Percentiles rank a stretch among this genome's conserved stretches.
phyloP scores from a whole-genome alignment of 495 filamentous ascomycete genomes.

The Sporormia fimetaria region DNA sequence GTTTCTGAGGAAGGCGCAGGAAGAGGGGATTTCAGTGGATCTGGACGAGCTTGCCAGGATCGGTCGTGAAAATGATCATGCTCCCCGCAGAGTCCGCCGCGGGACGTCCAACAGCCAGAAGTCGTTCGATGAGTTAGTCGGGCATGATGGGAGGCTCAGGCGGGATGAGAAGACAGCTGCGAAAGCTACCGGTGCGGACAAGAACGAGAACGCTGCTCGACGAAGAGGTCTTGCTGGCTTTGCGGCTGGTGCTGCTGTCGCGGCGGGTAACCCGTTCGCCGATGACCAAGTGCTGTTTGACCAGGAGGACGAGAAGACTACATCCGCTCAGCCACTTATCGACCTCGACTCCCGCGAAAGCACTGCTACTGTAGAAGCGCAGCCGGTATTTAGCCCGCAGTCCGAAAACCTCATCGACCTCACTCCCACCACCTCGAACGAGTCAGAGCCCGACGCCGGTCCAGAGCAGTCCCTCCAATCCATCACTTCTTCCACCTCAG shows the following conservation, averaged over 20 bases:
- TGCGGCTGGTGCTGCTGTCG: constrained; percentile 38
- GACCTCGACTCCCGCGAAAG: constrained; percentile 21
- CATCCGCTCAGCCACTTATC: constrained; percentile 8
- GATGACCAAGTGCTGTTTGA: constrained; percentile 38
- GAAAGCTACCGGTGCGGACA: constrained; percentile 39
- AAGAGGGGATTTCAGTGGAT: constrained; percentile 37
- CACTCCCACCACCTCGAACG: constrained; percentile 1
- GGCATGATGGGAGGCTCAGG: constrained; percentile 40
- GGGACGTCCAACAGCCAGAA: constrained; percentile 16
- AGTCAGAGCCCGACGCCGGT: constrained; percentile 2
- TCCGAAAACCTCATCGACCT: constrained; percentile 14
- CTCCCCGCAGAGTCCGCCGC: constrained; percentile 2
- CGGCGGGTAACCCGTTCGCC: constrained; percentile 50
- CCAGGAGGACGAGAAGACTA: constrained; percentile 12
- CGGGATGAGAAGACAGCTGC: constrained; percentile 22
- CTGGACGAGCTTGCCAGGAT: constrained; percentile 25
- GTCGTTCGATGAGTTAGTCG: constrained; percentile 46
- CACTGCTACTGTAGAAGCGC: constrained; percentile 16
- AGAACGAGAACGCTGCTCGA: constrained; percentile 29
- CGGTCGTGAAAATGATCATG: constrained; percentile 19
- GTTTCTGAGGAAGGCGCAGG: constrained; percentile 33
- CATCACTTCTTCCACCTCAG: constrained; percentile 8
- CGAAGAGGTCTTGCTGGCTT: constrained; percentile 40
- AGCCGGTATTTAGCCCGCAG: background rate
- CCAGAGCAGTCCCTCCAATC: constrained; percentile 21